phyloP scores from a whole-genome alignment of 2,329 filamentous ascomycete genomes.

The Didymella lethalis region DNA sequence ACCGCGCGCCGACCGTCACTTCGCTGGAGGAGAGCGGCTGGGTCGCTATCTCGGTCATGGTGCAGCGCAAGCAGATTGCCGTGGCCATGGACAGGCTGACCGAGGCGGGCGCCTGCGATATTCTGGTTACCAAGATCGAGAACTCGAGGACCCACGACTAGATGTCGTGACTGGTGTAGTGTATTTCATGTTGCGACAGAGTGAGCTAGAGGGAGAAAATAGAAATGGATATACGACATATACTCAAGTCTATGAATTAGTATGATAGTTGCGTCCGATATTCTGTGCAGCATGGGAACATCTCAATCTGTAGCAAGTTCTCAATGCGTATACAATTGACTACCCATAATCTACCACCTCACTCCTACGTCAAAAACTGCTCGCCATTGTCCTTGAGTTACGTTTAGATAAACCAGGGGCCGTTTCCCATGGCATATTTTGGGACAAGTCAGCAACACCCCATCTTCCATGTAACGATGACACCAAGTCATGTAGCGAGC shows the following conservation, averaged over 20 bases:
- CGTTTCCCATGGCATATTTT: conserved; percentile 1
- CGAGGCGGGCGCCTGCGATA: conserved; percentile 80
- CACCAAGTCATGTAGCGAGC: conserved; percentile 11
- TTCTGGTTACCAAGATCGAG: conserved; percentile 84
- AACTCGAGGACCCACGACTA: conserved; percentile 64
- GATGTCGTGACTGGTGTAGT: neutral
- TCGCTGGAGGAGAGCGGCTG: conserved; percentile 85
- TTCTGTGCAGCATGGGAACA: neutral
- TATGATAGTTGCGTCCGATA: neutral
- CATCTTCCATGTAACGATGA: conserved; percentile 5
- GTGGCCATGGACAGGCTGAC: conserved; percentile 85
- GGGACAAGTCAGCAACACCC: neutral
- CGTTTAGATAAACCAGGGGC: neutral
- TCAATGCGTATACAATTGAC: no score
- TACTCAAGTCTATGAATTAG: neutral
- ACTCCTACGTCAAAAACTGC: neutral
- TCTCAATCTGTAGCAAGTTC: neutral
- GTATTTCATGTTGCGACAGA: neutral
- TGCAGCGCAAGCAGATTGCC: conserved; percentile 85
- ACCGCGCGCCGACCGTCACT: conserved; percentile 92
- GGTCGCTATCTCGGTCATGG: conserved; percentile 96
- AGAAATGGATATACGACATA: neutral
- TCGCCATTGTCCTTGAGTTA: neutral
- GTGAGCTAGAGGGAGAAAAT: neutral
- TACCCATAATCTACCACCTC: neutral